phyloP scores from a whole-genome alignment of 2,329 filamentous ascomycete genomes.

The Botrytis sinoallii region DNA sequence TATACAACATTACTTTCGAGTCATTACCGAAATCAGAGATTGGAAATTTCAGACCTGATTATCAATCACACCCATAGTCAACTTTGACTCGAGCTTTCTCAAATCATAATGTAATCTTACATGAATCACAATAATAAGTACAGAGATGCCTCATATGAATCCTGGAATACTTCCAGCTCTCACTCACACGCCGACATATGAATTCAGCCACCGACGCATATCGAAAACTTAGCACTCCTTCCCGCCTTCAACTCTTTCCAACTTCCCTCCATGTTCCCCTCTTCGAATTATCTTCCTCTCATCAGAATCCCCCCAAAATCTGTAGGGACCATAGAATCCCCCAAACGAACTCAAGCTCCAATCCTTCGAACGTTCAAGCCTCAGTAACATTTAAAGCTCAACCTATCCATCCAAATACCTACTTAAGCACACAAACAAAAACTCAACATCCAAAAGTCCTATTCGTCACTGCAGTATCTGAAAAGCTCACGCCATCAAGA shows the following conservation, averaged over 20 bases:
- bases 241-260: background rate
- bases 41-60: background rate
- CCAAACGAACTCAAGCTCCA: background rate
- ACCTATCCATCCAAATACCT: too few relatives aligned
- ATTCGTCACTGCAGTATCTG: accelerated
- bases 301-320: background rate
- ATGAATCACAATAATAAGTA: accelerated
- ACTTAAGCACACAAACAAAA: too few relatives aligned
- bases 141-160: background rate
- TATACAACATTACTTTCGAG: background rate
- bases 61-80: background rate
- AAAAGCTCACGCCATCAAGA: too few relatives aligned
- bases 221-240: background rate
- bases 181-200: background rate
- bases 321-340: too few relatives aligned
- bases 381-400: background rate
- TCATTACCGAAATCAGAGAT: too few relatives aligned
- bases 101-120: too few relatives aligned
- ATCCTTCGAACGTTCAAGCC: accelerated
- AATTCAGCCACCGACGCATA: background rate
- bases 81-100: background rate
- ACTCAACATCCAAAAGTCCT: too few relatives aligned
- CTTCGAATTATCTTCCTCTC: background rate
- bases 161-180: background rate
- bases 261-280: background rate